These are phyloP conservation scores for Fusarium robinianum DNA, from an alignment of 2,329 filamentous ascomycete species.

Conservation along the genomic window DNA sequence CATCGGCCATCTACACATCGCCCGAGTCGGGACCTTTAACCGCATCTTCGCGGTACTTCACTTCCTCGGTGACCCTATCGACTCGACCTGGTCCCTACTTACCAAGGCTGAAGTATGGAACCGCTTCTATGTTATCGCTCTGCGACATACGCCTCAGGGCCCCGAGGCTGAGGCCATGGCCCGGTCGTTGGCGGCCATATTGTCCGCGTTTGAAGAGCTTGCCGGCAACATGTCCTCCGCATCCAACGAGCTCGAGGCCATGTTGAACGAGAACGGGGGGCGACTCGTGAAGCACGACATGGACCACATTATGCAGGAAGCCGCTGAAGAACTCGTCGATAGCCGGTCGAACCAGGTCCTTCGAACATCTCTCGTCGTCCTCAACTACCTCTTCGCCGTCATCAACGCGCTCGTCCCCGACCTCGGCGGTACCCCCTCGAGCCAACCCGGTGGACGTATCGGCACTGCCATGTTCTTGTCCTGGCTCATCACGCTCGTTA, in stretches of 20 bases:
- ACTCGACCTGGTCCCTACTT: constrained; percentile 3
- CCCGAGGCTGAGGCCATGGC: background rate
- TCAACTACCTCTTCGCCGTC: constrained; percentile 16
- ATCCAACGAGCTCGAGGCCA: constrained; percentile 4
- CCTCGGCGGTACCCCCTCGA: constrained; percentile 3
- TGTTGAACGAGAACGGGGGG: constrained; percentile 4
- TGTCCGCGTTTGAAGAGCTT: constrained; percentile 20
- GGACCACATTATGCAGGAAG: constrained; percentile 3
- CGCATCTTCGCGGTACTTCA: constrained; percentile 4
- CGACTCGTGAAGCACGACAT: constrained; percentile 3
- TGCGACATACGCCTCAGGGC: background rate
- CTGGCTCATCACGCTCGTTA: constrained; percentile 5
- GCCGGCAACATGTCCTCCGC: constrained; percentile 13
- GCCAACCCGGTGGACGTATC: constrained; percentile 9
- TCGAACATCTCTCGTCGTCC: constrained; percentile 10
- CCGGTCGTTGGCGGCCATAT: constrained; percentile 7
- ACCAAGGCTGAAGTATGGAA: constrained; percentile 7
- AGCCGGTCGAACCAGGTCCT: constrained; percentile 11
- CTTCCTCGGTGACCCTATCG: constrained; percentile 16
- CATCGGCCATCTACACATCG: constrained; percentile 15
- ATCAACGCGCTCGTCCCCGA: constrained; percentile 3
- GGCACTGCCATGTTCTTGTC: constrained; percentile 10
- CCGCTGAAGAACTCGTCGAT: constrained; percentile 6
- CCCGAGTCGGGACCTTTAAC: constrained; percentile 8
- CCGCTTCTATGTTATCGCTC: constrained; percentile 2